Evolutionary conservation across 306 rosid genomes (phyloP).

Genomic region (Dryas alaskensis): DNA sequence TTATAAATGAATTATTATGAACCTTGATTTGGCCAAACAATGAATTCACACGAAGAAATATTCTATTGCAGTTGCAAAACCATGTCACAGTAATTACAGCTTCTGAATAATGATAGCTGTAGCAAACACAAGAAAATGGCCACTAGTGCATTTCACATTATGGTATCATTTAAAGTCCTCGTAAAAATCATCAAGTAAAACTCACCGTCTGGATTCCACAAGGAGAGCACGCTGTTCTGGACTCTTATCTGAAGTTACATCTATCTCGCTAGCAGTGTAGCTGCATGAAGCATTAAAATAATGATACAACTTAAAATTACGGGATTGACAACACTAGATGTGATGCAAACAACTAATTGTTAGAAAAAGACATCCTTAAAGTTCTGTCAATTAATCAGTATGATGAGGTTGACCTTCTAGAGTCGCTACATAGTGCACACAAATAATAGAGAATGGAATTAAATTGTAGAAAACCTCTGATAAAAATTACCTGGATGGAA

Average conservation of each 20-base stretch:
- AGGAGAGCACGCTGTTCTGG: constrained; percentile 82
- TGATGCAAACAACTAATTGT: not conserved
- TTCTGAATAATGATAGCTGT: not conserved
- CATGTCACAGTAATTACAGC: not conserved
- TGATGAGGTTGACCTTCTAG: not conserved
- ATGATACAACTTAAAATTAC: constrained; percentile 1
- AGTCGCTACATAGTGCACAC: not conserved
- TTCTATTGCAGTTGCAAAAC: not conserved
- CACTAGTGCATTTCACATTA: not conserved
- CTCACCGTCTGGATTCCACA: constrained; percentile 78
- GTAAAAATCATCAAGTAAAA: constrained; percentile 10
- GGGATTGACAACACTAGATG: not conserved
- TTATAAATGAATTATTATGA: no score
- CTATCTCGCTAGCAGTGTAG: constrained; percentile 62
- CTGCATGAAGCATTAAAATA: constrained; percentile 40
- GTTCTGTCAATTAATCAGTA: not conserved
- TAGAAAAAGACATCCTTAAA: not conserved
- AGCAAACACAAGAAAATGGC: not conserved
- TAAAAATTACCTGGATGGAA: constrained; percentile 61
- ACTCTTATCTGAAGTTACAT: constrained; percentile 46
- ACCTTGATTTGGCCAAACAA: no score
- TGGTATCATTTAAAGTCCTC: not conserved
- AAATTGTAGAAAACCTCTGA: not conserved
- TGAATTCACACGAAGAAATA: not conserved
- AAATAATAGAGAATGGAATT: not conserved